Conservation (phyloP, 768 basidiomycete species). For the Dacryopinax spathularia region DNA sequence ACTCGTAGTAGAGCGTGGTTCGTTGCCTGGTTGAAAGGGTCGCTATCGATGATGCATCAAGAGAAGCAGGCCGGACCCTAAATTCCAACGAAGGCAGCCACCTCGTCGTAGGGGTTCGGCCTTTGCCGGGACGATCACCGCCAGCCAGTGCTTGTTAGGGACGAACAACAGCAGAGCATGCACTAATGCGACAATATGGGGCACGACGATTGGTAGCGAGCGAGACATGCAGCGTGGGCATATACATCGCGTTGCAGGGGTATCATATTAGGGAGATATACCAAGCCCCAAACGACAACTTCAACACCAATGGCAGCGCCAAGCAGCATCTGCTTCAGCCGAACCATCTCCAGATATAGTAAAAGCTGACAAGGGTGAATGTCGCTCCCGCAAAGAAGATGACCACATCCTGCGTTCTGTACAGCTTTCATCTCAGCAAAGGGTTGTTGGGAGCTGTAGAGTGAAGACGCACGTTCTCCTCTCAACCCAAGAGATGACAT, state of each 20-base stretch:
- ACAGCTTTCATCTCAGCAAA: background rate
- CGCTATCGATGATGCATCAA: background rate
- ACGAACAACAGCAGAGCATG: too few relatives aligned
- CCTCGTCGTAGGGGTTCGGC: too few relatives aligned
- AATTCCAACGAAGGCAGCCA: background rate
- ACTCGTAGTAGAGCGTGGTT: background rate
- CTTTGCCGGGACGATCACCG: too few relatives aligned
- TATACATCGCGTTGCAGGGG: background rate
- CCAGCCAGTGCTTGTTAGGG: too few relatives aligned
- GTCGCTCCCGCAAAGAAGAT: constrained; percentile 77
- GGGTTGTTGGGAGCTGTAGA: background rate
- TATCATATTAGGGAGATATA: background rate
- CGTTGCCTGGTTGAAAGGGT: background rate
- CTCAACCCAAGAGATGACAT: constrained; percentile 97
- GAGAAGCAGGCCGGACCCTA: background rate
- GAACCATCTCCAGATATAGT: constrained; percentile 80
- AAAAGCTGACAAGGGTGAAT: constrained; percentile 87
- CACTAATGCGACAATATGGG: too few relatives aligned
- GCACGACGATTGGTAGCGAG: too few relatives aligned
- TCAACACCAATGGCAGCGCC: background rate
- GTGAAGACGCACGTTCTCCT: constrained; percentile 55
- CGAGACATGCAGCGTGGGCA: too few relatives aligned
- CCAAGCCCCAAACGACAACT: too few relatives aligned
- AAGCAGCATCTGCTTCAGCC: constrained; percentile 25
- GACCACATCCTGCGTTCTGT: constrained; percentile 89